phyloP scores from a whole-genome alignment of 108 stramenopile genomes.

The Cylindrotheca closterium region DNA sequence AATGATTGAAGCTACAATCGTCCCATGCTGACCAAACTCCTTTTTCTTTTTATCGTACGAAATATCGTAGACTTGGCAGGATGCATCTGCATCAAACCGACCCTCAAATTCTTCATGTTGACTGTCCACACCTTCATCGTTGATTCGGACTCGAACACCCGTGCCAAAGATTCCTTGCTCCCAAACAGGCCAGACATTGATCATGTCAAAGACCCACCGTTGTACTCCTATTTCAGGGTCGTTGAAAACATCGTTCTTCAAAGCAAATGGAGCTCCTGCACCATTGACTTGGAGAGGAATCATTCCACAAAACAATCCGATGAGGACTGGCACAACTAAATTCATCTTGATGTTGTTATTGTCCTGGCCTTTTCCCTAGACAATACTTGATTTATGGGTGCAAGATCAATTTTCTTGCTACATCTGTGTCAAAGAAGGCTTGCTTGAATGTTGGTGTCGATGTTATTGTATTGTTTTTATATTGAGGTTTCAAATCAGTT shows the following conservation, averaged over 20 bases:
- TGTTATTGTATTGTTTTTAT: no score
- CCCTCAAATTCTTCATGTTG: slow-evolving; percentile 12
- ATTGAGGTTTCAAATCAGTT: no score
- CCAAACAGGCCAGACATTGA: slow-evolving; percentile 31
- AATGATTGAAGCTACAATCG: slow-evolving; percentile 25
- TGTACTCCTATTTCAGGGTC: slow-evolving; percentile 23
- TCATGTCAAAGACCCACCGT: slow-evolving; percentile 36
- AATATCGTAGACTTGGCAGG: slow-evolving; percentile 16
- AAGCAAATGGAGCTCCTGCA: no score
- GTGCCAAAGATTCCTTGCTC: slow-evolving; percentile 20
- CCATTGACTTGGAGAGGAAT: no score
- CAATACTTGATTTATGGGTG: no score
- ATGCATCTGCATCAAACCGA: slow-evolving; percentile 23
- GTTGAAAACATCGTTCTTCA: background rate
- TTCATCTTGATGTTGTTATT: no score
- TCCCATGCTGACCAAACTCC: slow-evolving; percentile 18
- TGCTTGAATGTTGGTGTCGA: no score
- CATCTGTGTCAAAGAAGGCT: no score
- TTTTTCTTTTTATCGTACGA: background rate
- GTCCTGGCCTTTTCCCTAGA: no score
- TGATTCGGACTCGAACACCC: slow-evolving; percentile 31
- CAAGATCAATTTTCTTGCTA: no score
- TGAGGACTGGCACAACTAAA: no score
- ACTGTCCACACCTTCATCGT: slow-evolving; percentile 34
- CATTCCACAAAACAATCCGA: no score